Evolutionary conservation across 352 stramenopile species (phyloP).

Genomic region (Phytophthora fragariaefolia): DNA sequence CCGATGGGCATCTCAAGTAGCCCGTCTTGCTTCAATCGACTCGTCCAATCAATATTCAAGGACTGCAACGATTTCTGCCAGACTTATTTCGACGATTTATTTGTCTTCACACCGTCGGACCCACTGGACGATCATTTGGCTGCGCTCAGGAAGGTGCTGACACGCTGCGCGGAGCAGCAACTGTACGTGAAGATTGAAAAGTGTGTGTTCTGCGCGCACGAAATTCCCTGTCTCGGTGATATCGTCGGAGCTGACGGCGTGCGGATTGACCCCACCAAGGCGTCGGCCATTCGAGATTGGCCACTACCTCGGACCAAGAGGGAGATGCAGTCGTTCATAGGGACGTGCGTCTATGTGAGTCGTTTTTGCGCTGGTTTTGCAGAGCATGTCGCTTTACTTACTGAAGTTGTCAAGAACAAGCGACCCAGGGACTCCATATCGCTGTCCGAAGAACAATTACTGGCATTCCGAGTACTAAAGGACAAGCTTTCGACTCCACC

Average conservation of each 20-base stretch:
- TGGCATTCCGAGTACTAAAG: background rate
- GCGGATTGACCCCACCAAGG: constrained; percentile 3
- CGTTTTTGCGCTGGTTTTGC: constrained; percentile 13
- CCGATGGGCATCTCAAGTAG: background rate
- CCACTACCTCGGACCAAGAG: constrained; percentile 17
- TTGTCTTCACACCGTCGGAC: background rate
- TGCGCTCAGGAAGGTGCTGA: background rate
- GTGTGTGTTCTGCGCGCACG: background rate
- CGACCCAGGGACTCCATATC: background rate
- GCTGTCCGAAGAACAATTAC: background rate
- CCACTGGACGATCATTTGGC: background rate
- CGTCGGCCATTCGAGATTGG: constrained; percentile 7
- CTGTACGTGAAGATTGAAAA: background rate
- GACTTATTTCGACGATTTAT: background rate
- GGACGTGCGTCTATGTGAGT: constrained; percentile 6
- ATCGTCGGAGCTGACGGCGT: constrained; percentile 5
- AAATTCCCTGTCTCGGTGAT: background rate
- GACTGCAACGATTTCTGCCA: background rate
- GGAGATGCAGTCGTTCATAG: constrained; percentile 20
- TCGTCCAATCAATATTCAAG: background rate
- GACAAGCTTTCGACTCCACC: background rate
- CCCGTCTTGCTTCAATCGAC: background rate
- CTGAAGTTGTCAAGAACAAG: background rate
- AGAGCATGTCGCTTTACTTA: constrained; percentile 6
- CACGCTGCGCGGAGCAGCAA: background rate